Evolutionary conservation across 768 basidiomycete genomes (phyloP), one percentile per base, ranked within the genome.

Genomic region (Lepiota brunneoincarnata): DNA sequence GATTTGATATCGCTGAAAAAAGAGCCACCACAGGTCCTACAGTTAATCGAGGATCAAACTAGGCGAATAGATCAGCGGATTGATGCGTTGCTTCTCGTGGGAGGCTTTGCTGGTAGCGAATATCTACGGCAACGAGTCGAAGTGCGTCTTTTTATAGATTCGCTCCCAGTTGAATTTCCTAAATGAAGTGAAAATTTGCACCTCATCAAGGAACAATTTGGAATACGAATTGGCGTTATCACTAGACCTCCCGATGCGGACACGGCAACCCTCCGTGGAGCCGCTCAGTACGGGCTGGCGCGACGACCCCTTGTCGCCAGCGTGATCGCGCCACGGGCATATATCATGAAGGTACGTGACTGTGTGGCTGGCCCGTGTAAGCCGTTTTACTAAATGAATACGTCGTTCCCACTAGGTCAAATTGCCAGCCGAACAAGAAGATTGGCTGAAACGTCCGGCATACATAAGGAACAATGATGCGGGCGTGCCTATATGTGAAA

Each of bases 51-150:
- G 61, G 85, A 86, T 18, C 91, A 93, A 69, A 73, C 83, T 47
- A 72, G 72, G 58, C 81, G 77, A 66, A 76, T 87, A 48, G 79
- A 87, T 64, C 86, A 89, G 63, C 75, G 74, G 42, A 81, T 93
- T 65, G 84, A 93, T 75, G 92, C 91, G 7, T 72, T 95, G 48
- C 81, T 95, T 60, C 82, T 94, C 63, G 91, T 95, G 65, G 92
- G 92, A 69, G 92, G 92, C 50, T 95, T 95, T 68, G 87, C 87
- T 45, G 89, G 86, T 6, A 88, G 88, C 67, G 86, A 91, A 65
- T 93, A 95, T 69, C 74, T 93, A 59, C 91, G 88, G 71, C 77
- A 82, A 63, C 80, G 83, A 57, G 86, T 93, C 37, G 80, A 91
- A 77, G 89, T 86, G 49, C 56, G 80, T 73, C 39, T 46, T 51